Conservation (phyloP, 1,284 basidiomycete species). For the Cystobasidium sp. region DNA sequence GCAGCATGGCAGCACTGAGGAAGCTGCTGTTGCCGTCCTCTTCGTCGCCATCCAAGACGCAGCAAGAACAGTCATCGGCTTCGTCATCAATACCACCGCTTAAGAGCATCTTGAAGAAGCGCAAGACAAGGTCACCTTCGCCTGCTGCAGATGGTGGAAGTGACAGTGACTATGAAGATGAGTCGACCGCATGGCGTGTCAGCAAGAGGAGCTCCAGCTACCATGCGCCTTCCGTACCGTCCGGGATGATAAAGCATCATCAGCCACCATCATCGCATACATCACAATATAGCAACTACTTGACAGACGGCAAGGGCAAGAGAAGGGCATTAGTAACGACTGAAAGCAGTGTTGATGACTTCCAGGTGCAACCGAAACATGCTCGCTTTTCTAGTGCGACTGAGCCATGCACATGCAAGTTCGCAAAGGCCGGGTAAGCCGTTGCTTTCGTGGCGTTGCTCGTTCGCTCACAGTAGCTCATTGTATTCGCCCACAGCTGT, state of each 20-base stretch:
- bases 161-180: neutral
- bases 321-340: neutral
- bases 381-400: neutral
- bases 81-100: neutral
- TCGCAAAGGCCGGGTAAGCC: conserved; percentile 38
- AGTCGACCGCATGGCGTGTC: neutral
- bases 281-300: neutral
- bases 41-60: conserved; percentile 2
- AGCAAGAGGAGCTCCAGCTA: neutral
- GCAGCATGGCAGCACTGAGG: neutral
- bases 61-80: neutral
- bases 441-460: neutral
- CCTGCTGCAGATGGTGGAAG: neutral
- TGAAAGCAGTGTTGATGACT: conserved; percentile 5
- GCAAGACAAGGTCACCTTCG: neutral
- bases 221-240: neutral
- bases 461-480: neutral
- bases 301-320: conserved; percentile 8
- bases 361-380: neutral
- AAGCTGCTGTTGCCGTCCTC: conserved; percentile 4
- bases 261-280: neutral
- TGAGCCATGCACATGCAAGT: conserved; percentile 15
- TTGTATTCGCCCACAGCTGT: conserved; percentile 7
- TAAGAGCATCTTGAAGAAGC: conserved; percentile 8
- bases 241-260: conserved; percentile 2